Percentiles rank a stretch among this genome's conserved stretches.
phyloP scores from a whole-genome alignment of 805 yeast genomes.

The Candida boidinii region DNA sequence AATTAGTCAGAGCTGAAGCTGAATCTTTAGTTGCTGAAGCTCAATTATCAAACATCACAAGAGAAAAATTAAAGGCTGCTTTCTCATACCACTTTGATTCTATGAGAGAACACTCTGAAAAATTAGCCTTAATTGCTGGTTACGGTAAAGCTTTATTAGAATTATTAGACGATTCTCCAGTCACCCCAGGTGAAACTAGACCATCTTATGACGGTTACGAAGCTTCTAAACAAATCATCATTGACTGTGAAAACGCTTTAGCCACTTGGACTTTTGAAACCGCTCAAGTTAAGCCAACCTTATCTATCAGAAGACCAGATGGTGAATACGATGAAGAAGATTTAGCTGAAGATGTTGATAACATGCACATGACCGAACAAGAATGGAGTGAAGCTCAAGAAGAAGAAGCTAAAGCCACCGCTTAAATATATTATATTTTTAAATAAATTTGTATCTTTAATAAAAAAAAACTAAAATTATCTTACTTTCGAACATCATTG shows the following conservation, averaged over 20 bases:
- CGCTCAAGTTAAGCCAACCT: constrained; percentile 76
- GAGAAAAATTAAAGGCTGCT: constrained; percentile 81
- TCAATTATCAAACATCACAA: constrained; percentile 79
- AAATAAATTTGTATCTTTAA: neutral
- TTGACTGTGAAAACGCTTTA: constrained; percentile 78
- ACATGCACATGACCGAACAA: constrained; percentile 42
- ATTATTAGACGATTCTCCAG: constrained; percentile 76
- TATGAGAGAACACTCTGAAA: constrained; percentile 77
- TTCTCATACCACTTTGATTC: constrained; percentile 82
- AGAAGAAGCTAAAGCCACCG: constrained; percentile 19
- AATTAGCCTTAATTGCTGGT: constrained; percentile 78
- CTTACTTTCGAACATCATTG: neutral
- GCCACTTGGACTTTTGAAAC: constrained; percentile 79
- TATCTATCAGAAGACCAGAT: constrained; percentile 47
- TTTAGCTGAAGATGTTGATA: constrained; percentile 35
- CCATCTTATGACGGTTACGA: constrained; percentile 85
- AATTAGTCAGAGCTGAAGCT: constrained; percentile 86
- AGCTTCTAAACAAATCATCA: constrained; percentile 79
- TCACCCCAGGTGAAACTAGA: constrained; percentile 89
- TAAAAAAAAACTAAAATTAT: neutral
- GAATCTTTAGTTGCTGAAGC: constrained; percentile 90
- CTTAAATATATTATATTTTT: constrained; percentile 10
- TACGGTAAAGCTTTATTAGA: constrained; percentile 83
- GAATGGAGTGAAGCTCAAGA: constrained; percentile 30
- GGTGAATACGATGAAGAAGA: constrained; percentile 47